Percentiles rank a stretch among this genome's conserved stretches.
Evolutionary conservation across 208 protist species (phyloP).

Genomic region (Trypanosoma rangeli): DNA sequence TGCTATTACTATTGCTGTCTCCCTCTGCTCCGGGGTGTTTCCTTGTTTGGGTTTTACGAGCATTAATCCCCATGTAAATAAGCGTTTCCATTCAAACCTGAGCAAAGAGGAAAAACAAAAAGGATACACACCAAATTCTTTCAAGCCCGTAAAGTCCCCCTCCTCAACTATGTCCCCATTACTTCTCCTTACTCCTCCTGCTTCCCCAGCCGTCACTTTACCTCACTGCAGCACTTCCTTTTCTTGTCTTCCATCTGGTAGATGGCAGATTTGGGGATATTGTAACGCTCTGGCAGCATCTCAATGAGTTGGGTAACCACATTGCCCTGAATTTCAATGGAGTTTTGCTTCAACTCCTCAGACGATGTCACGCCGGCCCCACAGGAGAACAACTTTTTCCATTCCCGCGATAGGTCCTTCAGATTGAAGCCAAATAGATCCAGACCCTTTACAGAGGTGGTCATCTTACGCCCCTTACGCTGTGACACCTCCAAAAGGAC

Average conservation of each 20-base stretch:
- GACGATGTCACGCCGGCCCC: slow-evolving; percentile 72
- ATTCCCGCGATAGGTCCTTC: slow-evolving; percentile 80
- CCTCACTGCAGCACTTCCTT: slow-evolving; percentile 31
- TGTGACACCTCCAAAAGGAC: slow-evolving; percentile 68
- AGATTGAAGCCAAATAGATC: slow-evolving; percentile 87
- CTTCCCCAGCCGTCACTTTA: not conserved
- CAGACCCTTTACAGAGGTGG: slow-evolving; percentile 80
- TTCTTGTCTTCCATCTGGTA: slow-evolving; percentile 80
- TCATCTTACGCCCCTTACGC: slow-evolving; percentile 59
- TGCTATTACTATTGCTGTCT: not conserved
- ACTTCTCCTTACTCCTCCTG: not conserved
- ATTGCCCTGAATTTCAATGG: slow-evolving; percentile 85
- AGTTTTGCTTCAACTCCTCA: slow-evolving; percentile 69
- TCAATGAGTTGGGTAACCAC: slow-evolving; percentile 63
- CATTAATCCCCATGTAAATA: not conserved
- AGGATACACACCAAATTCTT: not conserved
- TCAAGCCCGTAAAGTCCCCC: not conserved
- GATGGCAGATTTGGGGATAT: slow-evolving; percentile 70
- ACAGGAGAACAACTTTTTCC: slow-evolving; percentile 83
- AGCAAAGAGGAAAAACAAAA: not conserved
- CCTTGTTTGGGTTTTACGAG: not conserved
- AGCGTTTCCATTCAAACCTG: not conserved
- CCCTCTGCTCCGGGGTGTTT: not conserved
- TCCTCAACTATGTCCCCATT: slow-evolving; percentile 6
- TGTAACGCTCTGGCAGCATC: slow-evolving; percentile 73